Evolutionary conservation across 2,329 filamentous ascomycete species (phyloP).

Genomic region (Cladorrhinum sp.): DNA sequence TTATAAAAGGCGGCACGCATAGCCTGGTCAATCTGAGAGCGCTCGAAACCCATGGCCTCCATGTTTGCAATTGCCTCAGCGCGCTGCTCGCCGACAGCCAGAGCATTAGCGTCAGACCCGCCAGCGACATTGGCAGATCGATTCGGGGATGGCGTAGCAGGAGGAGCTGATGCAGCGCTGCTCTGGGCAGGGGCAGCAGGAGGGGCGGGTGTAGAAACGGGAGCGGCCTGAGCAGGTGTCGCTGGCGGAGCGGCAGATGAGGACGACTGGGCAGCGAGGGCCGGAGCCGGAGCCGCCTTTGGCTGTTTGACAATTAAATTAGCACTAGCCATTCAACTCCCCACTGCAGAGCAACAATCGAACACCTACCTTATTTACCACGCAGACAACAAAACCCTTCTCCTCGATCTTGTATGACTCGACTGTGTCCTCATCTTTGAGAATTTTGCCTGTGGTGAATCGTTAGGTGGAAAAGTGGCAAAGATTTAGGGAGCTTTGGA

Average conservation of each 20-base stretch:
- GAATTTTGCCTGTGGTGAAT: slow-evolving; percentile 78
- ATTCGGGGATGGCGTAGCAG: slow-evolving; percentile 45
- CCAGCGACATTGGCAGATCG: slow-evolving; percentile 43
- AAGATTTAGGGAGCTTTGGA: background rate
- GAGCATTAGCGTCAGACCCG: slow-evolving; percentile 64
- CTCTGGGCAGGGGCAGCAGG: slow-evolving; percentile 47
- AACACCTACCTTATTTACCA: slow-evolving; percentile 87
- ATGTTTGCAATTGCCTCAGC: slow-evolving; percentile 83
- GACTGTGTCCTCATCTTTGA: slow-evolving; percentile 96
- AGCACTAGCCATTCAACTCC: background rate
- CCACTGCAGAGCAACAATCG: background rate
- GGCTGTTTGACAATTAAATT: slow-evolving; percentile 17
- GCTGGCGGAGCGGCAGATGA: slow-evolving; percentile 52
- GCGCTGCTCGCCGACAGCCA: slow-evolving; percentile 81
- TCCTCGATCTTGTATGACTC: slow-evolving; percentile 98
- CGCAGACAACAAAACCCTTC: slow-evolving; percentile 99
- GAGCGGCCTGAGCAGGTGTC: slow-evolving; percentile 55
- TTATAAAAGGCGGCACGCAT: slow-evolving; percentile 98
- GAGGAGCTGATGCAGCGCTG: slow-evolving; percentile 38
- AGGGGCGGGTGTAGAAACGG: slow-evolving; percentile 49
- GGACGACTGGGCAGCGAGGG: slow-evolving; percentile 55
- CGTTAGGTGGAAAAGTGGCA: slow-evolving; percentile 27
- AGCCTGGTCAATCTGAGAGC: slow-evolving; percentile 83
- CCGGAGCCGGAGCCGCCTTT: slow-evolving; percentile 64
- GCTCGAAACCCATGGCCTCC: slow-evolving; percentile 95